These are phyloP conservation scores for Backusella tarrabulga DNA, from an alignment of 192 early-diverging fungal genomes.

Conservation along the genomic window DNA sequence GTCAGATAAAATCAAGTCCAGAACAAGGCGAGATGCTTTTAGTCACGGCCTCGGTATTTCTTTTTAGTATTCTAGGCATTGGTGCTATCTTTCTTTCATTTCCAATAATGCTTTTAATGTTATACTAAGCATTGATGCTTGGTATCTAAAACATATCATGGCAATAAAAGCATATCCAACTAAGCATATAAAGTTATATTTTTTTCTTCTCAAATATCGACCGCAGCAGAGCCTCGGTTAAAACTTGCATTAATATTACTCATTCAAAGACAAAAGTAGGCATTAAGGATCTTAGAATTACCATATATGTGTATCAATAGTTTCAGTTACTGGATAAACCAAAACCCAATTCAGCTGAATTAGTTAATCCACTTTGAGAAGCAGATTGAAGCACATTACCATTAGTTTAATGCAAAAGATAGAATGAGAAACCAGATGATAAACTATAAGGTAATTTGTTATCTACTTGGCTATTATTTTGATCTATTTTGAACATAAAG, in stretches of 20 bases:
- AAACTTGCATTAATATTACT: background rate
- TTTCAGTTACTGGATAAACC: background rate
- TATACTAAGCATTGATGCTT: background rate
- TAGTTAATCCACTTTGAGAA: background rate
- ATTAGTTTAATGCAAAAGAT: background rate
- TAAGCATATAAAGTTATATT: background rate
- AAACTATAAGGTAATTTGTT: too few species aligned
- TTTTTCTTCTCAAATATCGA: background rate
- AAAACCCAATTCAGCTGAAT: background rate
- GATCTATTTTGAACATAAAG: too few species aligned
- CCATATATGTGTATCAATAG: background rate
- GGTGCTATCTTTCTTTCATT: background rate
- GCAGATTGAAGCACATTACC: background rate
- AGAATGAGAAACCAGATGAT: background rate
- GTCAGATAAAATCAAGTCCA: too few species aligned
- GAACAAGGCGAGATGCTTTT: too few species aligned
- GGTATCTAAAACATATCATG: background rate
- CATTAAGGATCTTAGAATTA: background rate
- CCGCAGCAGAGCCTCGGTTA: background rate
- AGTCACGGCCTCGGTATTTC: too few species aligned
- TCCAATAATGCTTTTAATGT: background rate
- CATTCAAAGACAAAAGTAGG: background rate
- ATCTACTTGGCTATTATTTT: too few species aligned
- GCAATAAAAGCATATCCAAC: background rate
- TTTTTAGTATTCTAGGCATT: too few species aligned